These are phyloP conservation scores for Aspergillus texensis DNA, from an alignment of 2,329 filamentous ascomycete species.

Conservation along the genomic window DNA sequence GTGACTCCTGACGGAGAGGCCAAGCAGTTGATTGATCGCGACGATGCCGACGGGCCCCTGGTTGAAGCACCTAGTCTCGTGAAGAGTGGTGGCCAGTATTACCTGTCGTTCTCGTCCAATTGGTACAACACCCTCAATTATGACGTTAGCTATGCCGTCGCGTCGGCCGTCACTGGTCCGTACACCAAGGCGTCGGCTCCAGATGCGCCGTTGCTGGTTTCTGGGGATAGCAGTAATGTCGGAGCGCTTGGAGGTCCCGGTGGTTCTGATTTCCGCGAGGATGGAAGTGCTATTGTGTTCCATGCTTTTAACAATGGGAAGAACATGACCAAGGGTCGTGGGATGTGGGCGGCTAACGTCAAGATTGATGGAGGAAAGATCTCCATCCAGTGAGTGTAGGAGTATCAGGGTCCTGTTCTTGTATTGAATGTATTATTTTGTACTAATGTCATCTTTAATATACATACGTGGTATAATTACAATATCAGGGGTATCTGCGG, in stretches of 20 bases:
- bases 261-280: constrained; percentile 30
- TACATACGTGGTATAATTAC: background rate
- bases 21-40: constrained; percentile 59
- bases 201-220: constrained; percentile 29
- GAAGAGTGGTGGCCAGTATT: constrained; percentile 50
- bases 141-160: constrained; percentile 59
- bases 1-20: constrained; percentile 51
- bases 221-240: constrained; percentile 26
- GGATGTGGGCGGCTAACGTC: constrained; percentile 26
- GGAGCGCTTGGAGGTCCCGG: constrained; percentile 32
- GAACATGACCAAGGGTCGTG: constrained; percentile 20
- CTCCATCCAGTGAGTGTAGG: background rate
- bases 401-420: background rate
- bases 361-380: constrained; percentile 12
- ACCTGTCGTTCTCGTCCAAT: constrained; percentile 61
- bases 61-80: constrained; percentile 60
- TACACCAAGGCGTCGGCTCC: constrained; percentile 31
- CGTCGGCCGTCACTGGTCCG: constrained; percentile 31
- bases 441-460: background rate
- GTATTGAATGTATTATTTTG: background rate
- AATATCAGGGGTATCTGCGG: background rate
- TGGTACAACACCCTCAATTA: constrained; percentile 57
- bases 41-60: constrained; percentile 59
- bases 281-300: constrained; percentile 30
- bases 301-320: constrained; percentile 29